Conservation (phyloP, 129 eudicot species). For the Kitagawia praeruptora region DNA sequence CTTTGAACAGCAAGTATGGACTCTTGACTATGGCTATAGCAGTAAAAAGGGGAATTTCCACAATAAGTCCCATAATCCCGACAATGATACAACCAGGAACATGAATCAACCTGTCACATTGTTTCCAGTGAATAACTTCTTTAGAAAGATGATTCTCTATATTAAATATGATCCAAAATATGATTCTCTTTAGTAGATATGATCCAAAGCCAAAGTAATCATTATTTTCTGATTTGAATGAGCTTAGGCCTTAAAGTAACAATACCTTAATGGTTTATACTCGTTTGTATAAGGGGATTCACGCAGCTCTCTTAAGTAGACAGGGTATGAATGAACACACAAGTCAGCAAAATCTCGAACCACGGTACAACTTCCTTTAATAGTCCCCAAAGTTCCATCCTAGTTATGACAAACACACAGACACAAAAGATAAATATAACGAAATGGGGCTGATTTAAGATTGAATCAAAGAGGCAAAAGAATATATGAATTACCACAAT, state of each 20-base stretch:
- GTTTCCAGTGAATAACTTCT: not conserved
- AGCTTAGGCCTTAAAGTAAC: not conserved
- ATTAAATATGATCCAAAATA: not conserved
- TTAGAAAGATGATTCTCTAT: not conserved
- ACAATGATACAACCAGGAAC: slow-evolving; percentile 85
- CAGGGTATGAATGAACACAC: slow-evolving; percentile 76
- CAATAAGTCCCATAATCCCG: slow-evolving; percentile 62
- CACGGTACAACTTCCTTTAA: slow-evolving; percentile 91
- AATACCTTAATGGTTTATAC: slow-evolving; percentile 64
- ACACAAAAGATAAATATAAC: not conserved
- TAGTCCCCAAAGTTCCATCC: slow-evolving; percentile 97
- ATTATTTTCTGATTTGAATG: not conserved
- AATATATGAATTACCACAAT: slow-evolving; percentile 44
- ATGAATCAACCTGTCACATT: slow-evolving; percentile 70
- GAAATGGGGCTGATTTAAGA: not conserved
- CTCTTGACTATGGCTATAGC: slow-evolving; percentile 77
- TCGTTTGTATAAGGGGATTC: slow-evolving; percentile 50
- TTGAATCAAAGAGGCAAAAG: not conserved
- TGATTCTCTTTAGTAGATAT: not conserved
- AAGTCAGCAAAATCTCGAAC: slow-evolving; percentile 90
- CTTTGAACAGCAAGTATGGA: slow-evolving; percentile 79
- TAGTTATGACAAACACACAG: slow-evolving; percentile 17
- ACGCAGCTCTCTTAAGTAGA: slow-evolving; percentile 69
- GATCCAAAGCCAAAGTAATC: not conserved
- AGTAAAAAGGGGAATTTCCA: slow-evolving; percentile 89